Percentiles rank a stretch among this genome's conserved stretches.
These are phyloP conservation scores for Fragilaria radians DNA, from an alignment of 108 stramenopile genomes.

Conservation along the genomic window DNA sequence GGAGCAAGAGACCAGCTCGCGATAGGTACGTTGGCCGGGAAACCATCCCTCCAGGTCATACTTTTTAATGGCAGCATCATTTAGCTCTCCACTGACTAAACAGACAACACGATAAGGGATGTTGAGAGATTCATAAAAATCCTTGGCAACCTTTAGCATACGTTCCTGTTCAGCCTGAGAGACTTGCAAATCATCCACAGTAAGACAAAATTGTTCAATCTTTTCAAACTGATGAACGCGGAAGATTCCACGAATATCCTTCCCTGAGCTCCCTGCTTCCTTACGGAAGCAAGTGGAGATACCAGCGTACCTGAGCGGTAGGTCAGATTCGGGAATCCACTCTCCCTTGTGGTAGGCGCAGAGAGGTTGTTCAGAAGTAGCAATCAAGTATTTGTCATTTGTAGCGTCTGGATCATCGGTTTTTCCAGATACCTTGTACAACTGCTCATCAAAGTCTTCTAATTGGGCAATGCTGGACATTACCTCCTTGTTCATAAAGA, in stretches of 20 bases:
- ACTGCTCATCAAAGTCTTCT: constrained; percentile 99
- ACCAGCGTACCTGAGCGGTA: constrained; percentile 92
- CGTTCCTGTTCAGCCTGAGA: constrained; percentile 86
- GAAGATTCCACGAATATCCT: constrained; percentile 99
- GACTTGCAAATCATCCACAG: constrained; percentile 88
- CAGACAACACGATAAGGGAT: constrained; percentile 97
- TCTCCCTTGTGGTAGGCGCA: constrained; percentile 98
- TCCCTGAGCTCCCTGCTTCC: constrained; percentile 97
- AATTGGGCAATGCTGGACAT: constrained; percentile 99
- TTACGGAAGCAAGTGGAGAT: constrained; percentile 99
- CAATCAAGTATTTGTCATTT: constrained; percentile 96
- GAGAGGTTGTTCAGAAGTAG: constrained; percentile 99
- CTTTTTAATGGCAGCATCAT: constrained; percentile 99
- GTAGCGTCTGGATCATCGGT: constrained; percentile 83
- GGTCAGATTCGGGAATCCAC: constrained; percentile 78
- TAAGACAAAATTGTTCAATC: constrained; percentile 99
- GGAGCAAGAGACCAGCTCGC: constrained; percentile 97
- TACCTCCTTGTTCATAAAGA: constrained; percentile 99
- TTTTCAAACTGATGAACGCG: constrained; percentile 99
- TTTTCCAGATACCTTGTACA: constrained; percentile 97
- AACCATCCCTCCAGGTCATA: constrained; percentile 99
- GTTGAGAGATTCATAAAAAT: constrained; percentile 93
- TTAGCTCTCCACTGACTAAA: constrained; percentile 94
- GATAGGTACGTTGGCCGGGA: constrained; percentile 94
- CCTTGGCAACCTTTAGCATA: constrained; percentile 90